These are phyloP conservation scores for Gracilariopsis chorda DNA, from an alignment of 23 red algal genomes.

Conservation along the genomic window DNA sequence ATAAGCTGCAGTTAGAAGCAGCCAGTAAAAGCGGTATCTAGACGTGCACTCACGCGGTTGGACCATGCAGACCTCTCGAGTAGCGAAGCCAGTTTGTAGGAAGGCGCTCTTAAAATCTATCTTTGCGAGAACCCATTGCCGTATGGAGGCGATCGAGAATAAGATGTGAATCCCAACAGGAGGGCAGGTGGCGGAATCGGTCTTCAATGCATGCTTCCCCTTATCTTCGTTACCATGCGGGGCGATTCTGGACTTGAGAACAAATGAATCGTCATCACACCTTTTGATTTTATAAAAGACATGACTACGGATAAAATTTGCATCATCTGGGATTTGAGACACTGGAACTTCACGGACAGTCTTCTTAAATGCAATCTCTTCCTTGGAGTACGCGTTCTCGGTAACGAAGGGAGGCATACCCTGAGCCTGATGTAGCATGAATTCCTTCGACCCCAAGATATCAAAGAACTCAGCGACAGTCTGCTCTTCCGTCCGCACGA, in stretches of 20 bases:
- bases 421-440: constrained; percentile 17
- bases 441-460: background rate
- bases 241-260: background rate
- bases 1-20: constrained; percentile 43
- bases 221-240: constrained; percentile 9
- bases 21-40: background rate
- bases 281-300: constrained; percentile 27
- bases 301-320: constrained; percentile 16
- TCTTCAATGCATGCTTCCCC: background rate
- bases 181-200: background rate
- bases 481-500: background rate
- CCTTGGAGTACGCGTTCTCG: background rate
- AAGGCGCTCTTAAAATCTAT: constrained; percentile 44
- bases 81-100: constrained; percentile 31
- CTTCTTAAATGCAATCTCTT: background rate
- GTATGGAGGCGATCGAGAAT: background rate
- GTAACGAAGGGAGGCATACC: background rate
- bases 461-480: background rate
- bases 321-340: background rate
- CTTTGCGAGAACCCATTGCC: constrained; percentile 2
- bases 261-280: background rate
- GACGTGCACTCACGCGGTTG: constrained; percentile 9
- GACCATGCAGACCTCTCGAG: constrained; percentile 16
- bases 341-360: background rate
- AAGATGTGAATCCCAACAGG: constrained; percentile 14